These are phyloP conservation scores for Nicotiana sylvestris DNA, from an alignment of 257 asterid species.

Conservation along the genomic window DNA sequence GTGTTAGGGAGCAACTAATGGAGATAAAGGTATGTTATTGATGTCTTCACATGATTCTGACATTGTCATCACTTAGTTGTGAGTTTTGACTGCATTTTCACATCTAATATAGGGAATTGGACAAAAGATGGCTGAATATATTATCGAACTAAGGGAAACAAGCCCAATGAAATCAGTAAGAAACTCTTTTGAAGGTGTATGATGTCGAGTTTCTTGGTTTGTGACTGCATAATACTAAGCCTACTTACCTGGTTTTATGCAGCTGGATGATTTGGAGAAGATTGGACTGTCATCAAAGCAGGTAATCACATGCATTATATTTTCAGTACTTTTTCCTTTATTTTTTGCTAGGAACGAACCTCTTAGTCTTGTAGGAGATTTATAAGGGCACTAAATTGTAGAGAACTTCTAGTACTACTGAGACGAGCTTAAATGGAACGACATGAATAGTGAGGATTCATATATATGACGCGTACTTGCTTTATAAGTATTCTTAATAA, in stretches of 20 bases:
- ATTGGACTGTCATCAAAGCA: constrained; percentile 76
- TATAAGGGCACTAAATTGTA: too few relatives aligned
- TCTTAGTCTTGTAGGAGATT: too few relatives aligned
- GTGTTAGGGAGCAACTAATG: constrained; percentile 63
- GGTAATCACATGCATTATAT: constrained; percentile 32
- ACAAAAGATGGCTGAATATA: constrained; percentile 68
- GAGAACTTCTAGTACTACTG: too few relatives aligned
- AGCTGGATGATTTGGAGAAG: constrained; percentile 77
- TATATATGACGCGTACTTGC: too few relatives aligned
- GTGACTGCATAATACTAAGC: background rate
- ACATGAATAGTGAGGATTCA: too few relatives aligned
- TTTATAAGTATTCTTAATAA: background rate
- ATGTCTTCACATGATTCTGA: background rate
- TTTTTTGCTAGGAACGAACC: background rate
- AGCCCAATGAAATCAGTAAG: constrained; percentile 79
- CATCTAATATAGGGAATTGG: constrained; percentile 67
- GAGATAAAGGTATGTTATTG: constrained; percentile 52
- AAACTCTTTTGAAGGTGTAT: background rate
- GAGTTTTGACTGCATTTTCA: background rate
- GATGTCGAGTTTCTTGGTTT: background rate
- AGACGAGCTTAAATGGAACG: too few relatives aligned
- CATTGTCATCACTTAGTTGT: background rate
- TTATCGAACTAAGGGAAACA: constrained; percentile 63
- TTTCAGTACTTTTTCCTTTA: background rate
- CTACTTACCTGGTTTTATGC: constrained; percentile 19